Conservation (phyloP, 495 filamentous ascomycete genomes). For the Diplogelasinospora grovesii region DNA sequence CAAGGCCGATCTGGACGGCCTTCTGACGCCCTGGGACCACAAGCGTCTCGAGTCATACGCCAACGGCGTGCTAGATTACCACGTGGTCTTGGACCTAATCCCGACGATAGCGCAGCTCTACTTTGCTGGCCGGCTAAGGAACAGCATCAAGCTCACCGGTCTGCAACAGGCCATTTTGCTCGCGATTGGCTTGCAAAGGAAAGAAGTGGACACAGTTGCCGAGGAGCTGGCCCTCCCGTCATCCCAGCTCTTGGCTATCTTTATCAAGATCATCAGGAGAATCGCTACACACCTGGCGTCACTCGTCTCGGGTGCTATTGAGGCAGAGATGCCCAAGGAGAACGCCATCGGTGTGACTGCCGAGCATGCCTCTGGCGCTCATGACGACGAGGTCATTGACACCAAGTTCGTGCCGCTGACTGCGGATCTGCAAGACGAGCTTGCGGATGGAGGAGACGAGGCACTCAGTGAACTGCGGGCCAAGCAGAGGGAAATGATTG, state of each 20-base stretch:
- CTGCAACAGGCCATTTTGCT: slow-evolving; percentile 82
- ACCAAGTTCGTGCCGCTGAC: slow-evolving; percentile 61
- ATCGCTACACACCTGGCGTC: slow-evolving; percentile 66
- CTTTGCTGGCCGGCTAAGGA: slow-evolving; percentile 68
- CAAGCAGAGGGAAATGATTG: slow-evolving; percentile 78
- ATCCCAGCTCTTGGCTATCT: slow-evolving; percentile 87
- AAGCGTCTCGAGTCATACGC: slow-evolving; percentile 93
- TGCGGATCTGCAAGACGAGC: slow-evolving; percentile 73
- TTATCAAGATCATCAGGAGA: slow-evolving; percentile 91
- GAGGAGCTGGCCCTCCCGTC: slow-evolving; percentile 67
- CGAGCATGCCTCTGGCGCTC: slow-evolving; percentile 45
- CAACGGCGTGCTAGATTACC: slow-evolving; percentile 94
- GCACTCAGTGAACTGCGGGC: slow-evolving; percentile 58
- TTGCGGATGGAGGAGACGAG: slow-evolving; percentile 76
- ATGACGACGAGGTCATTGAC: slow-evolving; percentile 57
- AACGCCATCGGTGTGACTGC: slow-evolving; percentile 46
- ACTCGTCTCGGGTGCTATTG: slow-evolving; percentile 68
- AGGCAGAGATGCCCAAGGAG: slow-evolving; percentile 58
- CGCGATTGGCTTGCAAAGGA: slow-evolving; percentile 82
- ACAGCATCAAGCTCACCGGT: slow-evolving; percentile 59
- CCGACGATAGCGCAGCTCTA: slow-evolving; percentile 73
- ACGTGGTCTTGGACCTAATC: slow-evolving; percentile 91
- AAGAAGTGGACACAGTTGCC: slow-evolving; percentile 74
- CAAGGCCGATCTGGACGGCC: slow-evolving; percentile 64
- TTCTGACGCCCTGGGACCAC: slow-evolving; percentile 85